These are phyloP conservation scores for Xylaria sp. DNA, from an alignment of 2,329 filamentous ascomycete species.

Conservation along the genomic window DNA sequence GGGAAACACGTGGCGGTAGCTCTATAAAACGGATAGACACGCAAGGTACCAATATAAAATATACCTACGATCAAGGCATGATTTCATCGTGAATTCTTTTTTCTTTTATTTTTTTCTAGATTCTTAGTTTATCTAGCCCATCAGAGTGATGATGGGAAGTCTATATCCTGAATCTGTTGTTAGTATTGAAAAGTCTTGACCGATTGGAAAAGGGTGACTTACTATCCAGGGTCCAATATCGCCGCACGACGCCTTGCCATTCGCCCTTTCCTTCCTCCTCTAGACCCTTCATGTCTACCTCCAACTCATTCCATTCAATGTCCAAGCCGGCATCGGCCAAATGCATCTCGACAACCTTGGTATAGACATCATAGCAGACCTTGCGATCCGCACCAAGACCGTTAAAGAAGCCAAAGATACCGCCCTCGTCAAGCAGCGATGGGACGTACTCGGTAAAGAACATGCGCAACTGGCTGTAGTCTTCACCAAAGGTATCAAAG, in stretches of 20 bases:
- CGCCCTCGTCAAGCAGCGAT: constrained; percentile 63
- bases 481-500: constrained; percentile 96
- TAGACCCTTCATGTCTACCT: constrained; percentile 62
- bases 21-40: constrained; percentile 18
- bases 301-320: constrained; percentile 75
- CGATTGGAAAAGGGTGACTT: constrained; percentile 32
- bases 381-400: constrained; percentile 87
- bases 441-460: constrained; percentile 90
- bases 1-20: constrained; percentile 8
- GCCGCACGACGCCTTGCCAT: constrained; percentile 82
- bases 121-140: constrained; percentile 45
- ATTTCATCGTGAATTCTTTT: neutral
- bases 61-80: constrained; percentile 9
- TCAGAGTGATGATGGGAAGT: constrained; percentile 68
- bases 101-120: no score
- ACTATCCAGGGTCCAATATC: constrained; percentile 84
- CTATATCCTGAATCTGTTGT: constrained; percentile 53
- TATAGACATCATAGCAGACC: constrained; percentile 95
- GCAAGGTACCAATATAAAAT: constrained; percentile 6
- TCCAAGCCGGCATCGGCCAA: constrained; percentile 84
- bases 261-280: constrained; percentile 63
- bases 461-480: constrained; percentile 74
- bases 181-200: constrained; percentile 11
- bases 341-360: constrained; percentile 86
- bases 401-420: constrained; percentile 83